These are phyloP conservation scores for Termitomyces sp. DNA, from an alignment of 768 basidiomycete genomes.

Conservation along the genomic window DNA sequence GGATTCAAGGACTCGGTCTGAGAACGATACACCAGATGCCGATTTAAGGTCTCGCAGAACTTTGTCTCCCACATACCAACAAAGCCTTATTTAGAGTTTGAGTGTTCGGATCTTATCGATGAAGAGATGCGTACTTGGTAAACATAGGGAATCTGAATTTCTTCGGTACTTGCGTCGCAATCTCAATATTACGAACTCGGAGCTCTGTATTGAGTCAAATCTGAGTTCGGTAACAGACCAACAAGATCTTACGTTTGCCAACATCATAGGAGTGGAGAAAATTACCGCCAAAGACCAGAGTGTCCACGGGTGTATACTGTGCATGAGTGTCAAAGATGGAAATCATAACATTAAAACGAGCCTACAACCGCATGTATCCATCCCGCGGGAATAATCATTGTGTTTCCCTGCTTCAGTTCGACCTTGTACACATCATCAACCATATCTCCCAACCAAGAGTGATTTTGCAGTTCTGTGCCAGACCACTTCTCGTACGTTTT, in stretches of 20 bases:
- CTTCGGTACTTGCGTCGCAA: conserved; percentile 87
- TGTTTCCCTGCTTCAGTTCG: conserved; percentile 72
- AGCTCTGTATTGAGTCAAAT: conserved; percentile 56
- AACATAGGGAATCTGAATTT: conserved; percentile 88
- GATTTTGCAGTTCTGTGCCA: conserved; percentile 84
- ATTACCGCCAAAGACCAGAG: conserved; percentile 96
- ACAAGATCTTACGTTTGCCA: conserved; percentile 61
- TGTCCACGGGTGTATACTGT: conserved; percentile 88
- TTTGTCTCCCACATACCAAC: conserved; percentile 89
- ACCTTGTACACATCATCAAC: conserved; percentile 90
- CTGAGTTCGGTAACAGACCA: not conserved
- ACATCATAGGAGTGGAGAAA: conserved; percentile 94
- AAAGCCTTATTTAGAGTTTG: conserved; percentile 49
- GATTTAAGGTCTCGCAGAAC: conserved; percentile 70
- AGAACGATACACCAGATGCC: conserved; percentile 30
- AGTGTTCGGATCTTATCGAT: not conserved
- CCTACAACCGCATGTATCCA: conserved; percentile 98
- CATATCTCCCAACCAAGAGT: conserved; percentile 89
- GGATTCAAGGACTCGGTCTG: conserved; percentile 64
- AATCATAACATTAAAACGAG: conserved; percentile 6
- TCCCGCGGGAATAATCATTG: conserved; percentile 93
- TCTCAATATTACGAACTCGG: conserved; percentile 87
- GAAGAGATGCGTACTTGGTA: conserved; percentile 47
- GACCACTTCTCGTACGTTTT: conserved; percentile 93
- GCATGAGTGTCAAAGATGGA: conserved; percentile 10